Conservation (phyloP, 1,284 basidiomycete species). For the Tylopilus orsonianus region DNA sequence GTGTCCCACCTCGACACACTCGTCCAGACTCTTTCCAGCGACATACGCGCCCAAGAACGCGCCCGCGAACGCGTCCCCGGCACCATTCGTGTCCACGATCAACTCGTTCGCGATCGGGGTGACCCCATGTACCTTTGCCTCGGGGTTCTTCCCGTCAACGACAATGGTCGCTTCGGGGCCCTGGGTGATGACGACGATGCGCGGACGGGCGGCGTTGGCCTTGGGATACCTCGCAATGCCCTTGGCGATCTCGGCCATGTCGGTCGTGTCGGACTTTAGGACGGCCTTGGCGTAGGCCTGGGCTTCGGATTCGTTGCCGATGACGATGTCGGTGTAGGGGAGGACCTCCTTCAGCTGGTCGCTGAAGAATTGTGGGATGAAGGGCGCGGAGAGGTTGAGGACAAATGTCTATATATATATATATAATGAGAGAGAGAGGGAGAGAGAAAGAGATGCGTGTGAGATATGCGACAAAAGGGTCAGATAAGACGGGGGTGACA, state of each 20-base stretch:
- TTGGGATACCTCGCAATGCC: slow-evolving; percentile 72
- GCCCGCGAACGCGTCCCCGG: slow-evolving; percentile 99
- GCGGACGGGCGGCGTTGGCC: slow-evolving; percentile 70
- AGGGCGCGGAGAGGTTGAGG: slow-evolving; percentile 96
- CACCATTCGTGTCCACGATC: slow-evolving; percentile 98
- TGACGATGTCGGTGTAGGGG: slow-evolving; percentile 82
- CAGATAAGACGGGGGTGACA: not conserved
- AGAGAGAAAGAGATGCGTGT: not conserved
- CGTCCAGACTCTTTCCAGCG: slow-evolving; percentile 77
- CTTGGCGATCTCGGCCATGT: slow-evolving; percentile 70
- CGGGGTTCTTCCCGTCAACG: slow-evolving; percentile 62
- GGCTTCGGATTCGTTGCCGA: slow-evolving; percentile 96
- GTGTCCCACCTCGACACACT: slow-evolving; percentile 86
- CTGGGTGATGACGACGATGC: slow-evolving; percentile 91
- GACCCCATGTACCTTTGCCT: slow-evolving; percentile 62
- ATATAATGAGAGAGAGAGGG: not conserved
- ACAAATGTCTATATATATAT: slow-evolving; percentile 63
- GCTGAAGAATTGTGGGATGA: slow-evolving; percentile 95
- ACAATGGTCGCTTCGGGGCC: slow-evolving; percentile 83
- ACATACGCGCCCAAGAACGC: slow-evolving; percentile 91
- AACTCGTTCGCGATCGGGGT: slow-evolving; percentile 59
- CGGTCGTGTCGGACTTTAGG: slow-evolving; percentile 55
- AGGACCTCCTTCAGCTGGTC: slow-evolving; percentile 78
- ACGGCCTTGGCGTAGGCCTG: slow-evolving; percentile 80
- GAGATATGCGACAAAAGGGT: slow-evolving; percentile 2